Percentiles rank a stretch among this genome's conserved stretches.
Conservation (phyloP, 2,329 filamentous ascomycete genomes). For the Nectriaceae sp. region DNA sequence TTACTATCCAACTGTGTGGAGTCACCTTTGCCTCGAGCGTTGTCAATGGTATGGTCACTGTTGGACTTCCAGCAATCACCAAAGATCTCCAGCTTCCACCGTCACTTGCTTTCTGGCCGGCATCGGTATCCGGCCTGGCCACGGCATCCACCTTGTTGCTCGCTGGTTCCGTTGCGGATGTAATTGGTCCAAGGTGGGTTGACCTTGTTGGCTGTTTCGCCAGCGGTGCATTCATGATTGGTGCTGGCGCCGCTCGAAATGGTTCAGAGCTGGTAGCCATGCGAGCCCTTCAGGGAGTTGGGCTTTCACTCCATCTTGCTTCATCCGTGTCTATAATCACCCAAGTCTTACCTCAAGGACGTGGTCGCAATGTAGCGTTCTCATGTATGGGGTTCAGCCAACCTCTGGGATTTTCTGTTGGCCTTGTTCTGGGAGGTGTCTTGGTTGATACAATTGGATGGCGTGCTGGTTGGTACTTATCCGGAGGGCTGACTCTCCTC, state of each 20-base stretch:
- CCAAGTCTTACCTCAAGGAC: conserved; percentile 31
- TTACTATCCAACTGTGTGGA: conserved; percentile 25
- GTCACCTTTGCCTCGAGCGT: conserved; percentile 27
- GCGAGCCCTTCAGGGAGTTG: conserved; percentile 43
- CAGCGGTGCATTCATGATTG: conserved; percentile 33
- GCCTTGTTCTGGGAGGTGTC: conserved; percentile 51
- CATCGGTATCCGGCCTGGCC: conserved; percentile 37
- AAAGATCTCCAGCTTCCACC: conserved; percentile 34
- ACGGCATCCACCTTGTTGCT: conserved; percentile 40
- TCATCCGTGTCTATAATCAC: conserved; percentile 39
- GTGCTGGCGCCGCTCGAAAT: conserved; percentile 29
- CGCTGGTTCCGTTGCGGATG: conserved; percentile 41
- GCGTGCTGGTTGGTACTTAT: conserved; percentile 48
- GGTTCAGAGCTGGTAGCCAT: conserved; percentile 39
- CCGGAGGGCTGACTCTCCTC: conserved; percentile 36
- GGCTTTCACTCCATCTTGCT: conserved; percentile 36
- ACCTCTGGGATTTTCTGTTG: conserved; percentile 51
- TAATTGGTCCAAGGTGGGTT: conserved; percentile 35
- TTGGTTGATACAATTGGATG: conserved; percentile 49
- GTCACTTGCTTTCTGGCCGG: conserved; percentile 42
- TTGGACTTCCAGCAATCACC: conserved; percentile 44
- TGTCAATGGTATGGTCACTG: conserved; percentile 35
- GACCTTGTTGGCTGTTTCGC: conserved; percentile 36
- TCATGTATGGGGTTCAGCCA: conserved; percentile 47
- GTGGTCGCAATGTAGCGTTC: conserved; percentile 43